phyloP scores from a whole-genome alignment of 768 basidiomycete genomes.

The Hygrophoropsis aurantiaca region DNA sequence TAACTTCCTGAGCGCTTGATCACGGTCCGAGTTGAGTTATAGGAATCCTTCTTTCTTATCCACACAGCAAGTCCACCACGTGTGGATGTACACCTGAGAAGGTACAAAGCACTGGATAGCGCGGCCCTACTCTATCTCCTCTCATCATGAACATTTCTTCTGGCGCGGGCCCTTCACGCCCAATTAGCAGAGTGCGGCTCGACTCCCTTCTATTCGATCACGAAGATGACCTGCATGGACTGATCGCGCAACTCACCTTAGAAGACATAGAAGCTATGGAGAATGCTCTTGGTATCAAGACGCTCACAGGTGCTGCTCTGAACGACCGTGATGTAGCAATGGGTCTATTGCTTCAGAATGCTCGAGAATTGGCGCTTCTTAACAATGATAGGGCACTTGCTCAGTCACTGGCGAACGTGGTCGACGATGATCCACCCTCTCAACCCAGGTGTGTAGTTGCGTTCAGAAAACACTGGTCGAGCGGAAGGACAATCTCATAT shows the following conservation, averaged over 20 bases:
- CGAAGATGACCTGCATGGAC: slow-evolving; percentile 21
- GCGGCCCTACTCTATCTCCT: too few species aligned
- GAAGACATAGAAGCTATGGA: slow-evolving; percentile 19
- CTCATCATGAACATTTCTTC: too few species aligned
- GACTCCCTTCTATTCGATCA: slow-evolving; percentile 25
- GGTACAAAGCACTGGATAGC: too few species aligned
- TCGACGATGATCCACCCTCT: not conserved
- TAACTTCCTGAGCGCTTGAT: too few species aligned
- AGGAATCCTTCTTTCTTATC: too few species aligned
- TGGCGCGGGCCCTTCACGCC: not conserved
- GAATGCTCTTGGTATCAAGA: slow-evolving; percentile 5
- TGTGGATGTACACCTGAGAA: too few species aligned
- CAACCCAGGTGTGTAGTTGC: too few species aligned
- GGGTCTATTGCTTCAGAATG: slow-evolving; percentile 23
- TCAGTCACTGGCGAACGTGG: slow-evolving; percentile 9
- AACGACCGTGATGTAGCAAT: slow-evolving; percentile 25
- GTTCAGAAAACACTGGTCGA: too few species aligned
- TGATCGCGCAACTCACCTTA: slow-evolving; percentile 17
- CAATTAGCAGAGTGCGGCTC: slow-evolving; percentile 8
- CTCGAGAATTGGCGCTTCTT: slow-evolving; percentile 11
- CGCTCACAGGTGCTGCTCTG: slow-evolving; percentile 7
- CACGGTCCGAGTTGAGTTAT: too few species aligned
- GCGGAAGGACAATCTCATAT: too few species aligned
- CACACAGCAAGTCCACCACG: too few species aligned
- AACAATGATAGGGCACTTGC: slow-evolving; percentile 24